Conservation (phyloP, 2,329 filamentous ascomycete species). For the Colletotrichum siamense region DNA sequence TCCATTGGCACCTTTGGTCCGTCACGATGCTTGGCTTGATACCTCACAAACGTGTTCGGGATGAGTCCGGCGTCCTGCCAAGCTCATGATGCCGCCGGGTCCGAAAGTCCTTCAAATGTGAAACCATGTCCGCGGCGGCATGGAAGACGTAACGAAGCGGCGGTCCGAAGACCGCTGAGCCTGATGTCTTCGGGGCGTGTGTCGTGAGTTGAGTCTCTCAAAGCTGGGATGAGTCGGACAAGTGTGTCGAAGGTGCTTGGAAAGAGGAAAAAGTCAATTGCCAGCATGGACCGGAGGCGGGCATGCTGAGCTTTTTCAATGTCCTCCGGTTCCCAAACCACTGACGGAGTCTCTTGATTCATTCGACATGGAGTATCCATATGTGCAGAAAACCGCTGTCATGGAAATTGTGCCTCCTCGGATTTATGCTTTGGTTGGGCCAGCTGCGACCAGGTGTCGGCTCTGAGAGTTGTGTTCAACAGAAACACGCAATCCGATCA, state of each 20-base stretch:
- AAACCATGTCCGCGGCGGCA: conserved; percentile 2
- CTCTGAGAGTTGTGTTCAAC: not conserved
- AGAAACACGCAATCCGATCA: not conserved
- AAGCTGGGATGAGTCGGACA: not conserved
- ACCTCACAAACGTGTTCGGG: conserved; percentile 1
- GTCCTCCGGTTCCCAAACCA: not conserved
- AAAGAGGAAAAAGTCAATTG: not conserved
- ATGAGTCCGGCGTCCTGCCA: not conserved
- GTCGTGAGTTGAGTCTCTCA: not conserved
- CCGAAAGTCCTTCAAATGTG: not conserved
- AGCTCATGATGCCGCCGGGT: conserved; percentile 9
- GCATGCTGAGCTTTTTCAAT: not conserved
- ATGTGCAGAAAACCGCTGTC: not conserved
- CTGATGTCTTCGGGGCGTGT: not conserved
- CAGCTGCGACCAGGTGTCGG: not conserved
- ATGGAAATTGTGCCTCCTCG: not conserved
- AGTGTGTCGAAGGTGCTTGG: not conserved
- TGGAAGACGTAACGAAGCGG: not conserved
- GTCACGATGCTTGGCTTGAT: conserved; percentile 16
- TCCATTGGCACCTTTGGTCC: not conserved
- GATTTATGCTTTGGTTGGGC: not conserved
- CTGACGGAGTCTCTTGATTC: not conserved
- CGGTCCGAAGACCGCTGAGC: not conserved
- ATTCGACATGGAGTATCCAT: not conserved
- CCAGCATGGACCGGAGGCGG: not conserved